These are phyloP conservation scores for Lophium mytilinum DNA, from an alignment of 495 filamentous ascomycete genomes.

Conservation along the genomic window DNA sequence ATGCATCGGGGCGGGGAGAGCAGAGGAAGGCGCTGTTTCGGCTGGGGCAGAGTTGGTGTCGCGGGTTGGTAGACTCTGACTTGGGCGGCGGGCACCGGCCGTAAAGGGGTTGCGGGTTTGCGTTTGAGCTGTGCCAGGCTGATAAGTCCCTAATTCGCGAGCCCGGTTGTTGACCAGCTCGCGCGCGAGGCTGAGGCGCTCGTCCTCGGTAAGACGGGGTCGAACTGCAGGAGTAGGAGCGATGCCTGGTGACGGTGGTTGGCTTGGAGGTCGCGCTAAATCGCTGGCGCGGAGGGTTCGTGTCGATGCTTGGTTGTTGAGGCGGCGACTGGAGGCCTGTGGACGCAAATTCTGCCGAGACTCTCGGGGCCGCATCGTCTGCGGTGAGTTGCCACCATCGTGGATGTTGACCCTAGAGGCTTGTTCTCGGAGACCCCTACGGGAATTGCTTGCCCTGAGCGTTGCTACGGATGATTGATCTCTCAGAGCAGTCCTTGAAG, in stretches of 20 bases:
- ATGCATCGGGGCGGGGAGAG: neutral
- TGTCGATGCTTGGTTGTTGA: slow-evolving; percentile 21
- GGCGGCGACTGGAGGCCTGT: slow-evolving; percentile 22
- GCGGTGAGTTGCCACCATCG: slow-evolving; percentile 7
- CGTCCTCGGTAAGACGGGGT: slow-evolving; percentile 13
- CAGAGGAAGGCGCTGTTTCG: neutral
- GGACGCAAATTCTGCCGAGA: slow-evolving; percentile 22
- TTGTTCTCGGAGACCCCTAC: slow-evolving; percentile 5
- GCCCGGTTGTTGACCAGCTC: slow-evolving; percentile 19
- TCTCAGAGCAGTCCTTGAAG: slow-evolving; percentile 19
- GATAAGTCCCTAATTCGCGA: slow-evolving; percentile 12
- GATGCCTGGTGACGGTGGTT: neutral
- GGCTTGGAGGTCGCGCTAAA: slow-evolving; percentile 13
- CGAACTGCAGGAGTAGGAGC: neutral
- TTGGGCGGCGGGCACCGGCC: slow-evolving; percentile 3
- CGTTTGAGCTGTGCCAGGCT: neutral
- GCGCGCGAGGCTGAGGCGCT: slow-evolving; percentile 13
- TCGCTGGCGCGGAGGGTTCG: slow-evolving; percentile 22
- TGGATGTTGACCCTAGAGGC: slow-evolving; percentile 18
- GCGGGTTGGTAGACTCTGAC: slow-evolving; percentile 2
- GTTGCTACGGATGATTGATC: slow-evolving; percentile 30
- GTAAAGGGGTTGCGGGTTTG: slow-evolving; percentile 16
- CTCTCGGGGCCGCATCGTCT: slow-evolving; percentile 10
- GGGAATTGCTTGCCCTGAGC: slow-evolving; percentile 21
- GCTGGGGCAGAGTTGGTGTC: neutral